phyloP scores from a whole-genome alignment of 2,329 filamentous ascomycete genomes.

The Botrytis sinoallii region DNA sequence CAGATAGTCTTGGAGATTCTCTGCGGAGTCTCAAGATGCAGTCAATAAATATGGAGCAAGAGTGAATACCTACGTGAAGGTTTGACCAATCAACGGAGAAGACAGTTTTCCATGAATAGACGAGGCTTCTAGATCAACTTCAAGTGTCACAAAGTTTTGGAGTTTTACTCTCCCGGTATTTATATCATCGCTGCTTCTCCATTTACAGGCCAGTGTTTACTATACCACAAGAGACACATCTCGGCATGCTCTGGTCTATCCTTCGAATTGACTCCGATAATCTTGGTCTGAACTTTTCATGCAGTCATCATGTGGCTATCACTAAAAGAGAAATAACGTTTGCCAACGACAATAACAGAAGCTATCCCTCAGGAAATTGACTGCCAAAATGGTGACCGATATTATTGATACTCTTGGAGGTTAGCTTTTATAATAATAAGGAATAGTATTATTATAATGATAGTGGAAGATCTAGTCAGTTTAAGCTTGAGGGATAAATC shows the following conservation, averaged over 20 bases:
- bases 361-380: not conserved
- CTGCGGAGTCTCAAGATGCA: no score
- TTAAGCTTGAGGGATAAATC: no score
- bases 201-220: not conserved
- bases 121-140: not conserved
- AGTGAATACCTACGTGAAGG: no score
- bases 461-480: no score
- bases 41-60: no score
- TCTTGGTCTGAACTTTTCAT: not conserved
- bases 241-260: not conserved
- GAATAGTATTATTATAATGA: no score
- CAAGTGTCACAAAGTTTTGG: accelerated
- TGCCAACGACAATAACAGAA: not conserved
- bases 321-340: accelerated
- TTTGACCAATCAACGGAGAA: no score
- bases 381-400: not conserved
- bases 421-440: no score
- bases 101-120: not conserved
- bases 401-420: accelerated
- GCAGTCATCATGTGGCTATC: not conserved
- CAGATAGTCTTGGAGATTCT: not conserved
- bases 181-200: accelerated
- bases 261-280: not conserved
- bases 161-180: not conserved
- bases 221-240: not conserved